Evolutionary conservation across 176 grass and related monocot species (phyloP), one percentile per base, ranked within the genome.

Genomic region (Aegilops speltoides): DNA sequence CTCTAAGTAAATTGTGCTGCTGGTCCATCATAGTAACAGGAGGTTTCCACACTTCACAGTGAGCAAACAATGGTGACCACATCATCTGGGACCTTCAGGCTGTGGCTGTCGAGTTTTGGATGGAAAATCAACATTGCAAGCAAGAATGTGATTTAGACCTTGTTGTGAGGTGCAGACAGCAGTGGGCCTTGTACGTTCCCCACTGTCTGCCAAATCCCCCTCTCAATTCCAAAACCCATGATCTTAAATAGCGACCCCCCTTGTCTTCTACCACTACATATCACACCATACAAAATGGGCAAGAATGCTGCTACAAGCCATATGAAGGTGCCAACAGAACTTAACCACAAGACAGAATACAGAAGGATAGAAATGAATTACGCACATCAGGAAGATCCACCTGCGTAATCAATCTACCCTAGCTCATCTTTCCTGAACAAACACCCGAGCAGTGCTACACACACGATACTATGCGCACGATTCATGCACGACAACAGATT

Each of bases 1-100:
- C 36, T 68, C 41, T 0, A 84, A 84, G 36, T 36, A 76, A 75
- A 54, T 37, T 32, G 32, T 13, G 48, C 54, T 79, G 24, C 56
- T 79, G 57, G 86, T 54, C 33, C 67, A 79, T 84, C 89, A 45
- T 84, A 79, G 86, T 87, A 83, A 68, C 33, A 84, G 56, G 85
- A 75, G 73, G 67, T 41, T 40, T 79, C 45, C 59, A 75, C 73
- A 83, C 32, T 57, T 67, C 28, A 79, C 43, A 87, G 57, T 6
- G 26, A 80, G 68, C 17, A 90, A 64, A 37, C 31, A 78, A 64
- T 78, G 26, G 79, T 86, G 40, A 62, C n/a, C 23, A 68, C 28
- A 77, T 8, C 37, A 77, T 11, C 61, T 61, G 72, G 69, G 68
- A 84, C 84, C 56, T 6, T 41, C 2, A 38, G 67, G 79, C 24